Percentiles rank a stretch among this genome's conserved stretches.
Conservation (phyloP, 805 yeast species). For the Candida anglica region DNA sequence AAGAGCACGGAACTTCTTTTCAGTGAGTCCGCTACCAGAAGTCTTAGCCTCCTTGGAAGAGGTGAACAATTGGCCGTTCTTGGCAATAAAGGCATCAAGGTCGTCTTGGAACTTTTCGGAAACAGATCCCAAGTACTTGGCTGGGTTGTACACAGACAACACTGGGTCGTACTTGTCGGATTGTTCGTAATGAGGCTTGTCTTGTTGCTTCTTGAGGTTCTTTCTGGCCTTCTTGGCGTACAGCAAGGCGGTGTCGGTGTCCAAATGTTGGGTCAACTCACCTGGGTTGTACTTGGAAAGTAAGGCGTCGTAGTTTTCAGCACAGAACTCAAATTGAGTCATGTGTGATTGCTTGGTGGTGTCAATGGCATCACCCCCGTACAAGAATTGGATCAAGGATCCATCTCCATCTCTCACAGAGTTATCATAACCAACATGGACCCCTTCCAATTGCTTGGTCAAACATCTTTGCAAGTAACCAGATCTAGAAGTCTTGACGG, state of each 20-base stretch:
- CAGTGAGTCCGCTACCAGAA: conserved; percentile 49
- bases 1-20: conserved; percentile 86
- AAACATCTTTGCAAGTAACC: conserved; percentile 98
- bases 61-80: conserved; percentile 54
- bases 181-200: conserved; percentile 62
- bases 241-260: conserved; percentile 75
- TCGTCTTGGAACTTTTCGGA: conserved; percentile 84
- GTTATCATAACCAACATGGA: conserved; percentile 89
- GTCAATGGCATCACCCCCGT: conserved; percentile 97
- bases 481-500: conserved; percentile 96
- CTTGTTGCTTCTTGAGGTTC: conserved; percentile 58
- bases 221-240: conserved; percentile 84
- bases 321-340: conserved; percentile 90
- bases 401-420: conserved; percentile 96
- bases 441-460: conserved; percentile 97
- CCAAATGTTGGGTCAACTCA: conserved; percentile 64
- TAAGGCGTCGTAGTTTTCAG: conserved; percentile 84
- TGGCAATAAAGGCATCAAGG: conserved; percentile 64
- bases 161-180: conserved; percentile 79
- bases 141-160: conserved; percentile 78
- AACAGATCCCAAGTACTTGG: conserved; percentile 87
- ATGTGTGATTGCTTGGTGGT: conserved; percentile 92
- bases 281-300: conserved; percentile 84
- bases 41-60: conserved; percentile 44
- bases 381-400: conserved; percentile 85